A percentile compares a stretch with the other conserved stretches of the same genome.
Evolutionary conservation across 106 monocot genomes (phyloP).

Genomic region (Acorus gramineus): DNA sequence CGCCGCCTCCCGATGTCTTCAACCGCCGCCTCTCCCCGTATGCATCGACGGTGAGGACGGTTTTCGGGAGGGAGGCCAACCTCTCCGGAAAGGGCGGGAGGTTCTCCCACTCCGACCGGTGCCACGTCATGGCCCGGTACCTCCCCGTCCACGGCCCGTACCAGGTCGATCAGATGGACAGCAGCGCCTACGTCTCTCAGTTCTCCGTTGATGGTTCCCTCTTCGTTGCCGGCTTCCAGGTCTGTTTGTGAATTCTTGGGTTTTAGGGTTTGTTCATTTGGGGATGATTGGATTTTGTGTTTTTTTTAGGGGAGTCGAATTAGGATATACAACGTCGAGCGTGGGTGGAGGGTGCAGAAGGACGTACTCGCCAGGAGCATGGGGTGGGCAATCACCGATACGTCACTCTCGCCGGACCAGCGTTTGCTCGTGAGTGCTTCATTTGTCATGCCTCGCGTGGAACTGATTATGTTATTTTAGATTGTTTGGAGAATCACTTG

Average conservation of each 20-base stretch:
- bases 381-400: constrained; percentile 87
- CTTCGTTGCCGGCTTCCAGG: constrained; percentile 85
- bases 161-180: constrained; percentile 55
- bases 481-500: too few relatives aligned
- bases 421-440: constrained; percentile 50
- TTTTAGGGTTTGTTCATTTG: constrained; percentile 1
- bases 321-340: constrained; percentile 69
- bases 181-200: constrained; percentile 79
- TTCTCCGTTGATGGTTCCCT: constrained; percentile 88
- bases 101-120: constrained; percentile 58
- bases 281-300: neutral
- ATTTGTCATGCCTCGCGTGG: neutral
- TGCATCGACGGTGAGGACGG: constrained; percentile 52
- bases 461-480: too few relatives aligned
- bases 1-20: too few relatives aligned
- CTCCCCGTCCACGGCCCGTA: constrained; percentile 74
- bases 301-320: constrained; percentile 50
- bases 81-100: constrained; percentile 39
- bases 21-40: too few relatives aligned
- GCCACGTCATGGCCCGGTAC: constrained; percentile 61
- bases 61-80: constrained; percentile 61
- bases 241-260: constrained; percentile 6
- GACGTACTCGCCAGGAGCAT: constrained; percentile 68
- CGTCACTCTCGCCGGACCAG: constrained; percentile 76
- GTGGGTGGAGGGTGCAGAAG: constrained; percentile 71